Conservation (phyloP, 257 asterid genomes). For the Verbena officinalis region DNA sequence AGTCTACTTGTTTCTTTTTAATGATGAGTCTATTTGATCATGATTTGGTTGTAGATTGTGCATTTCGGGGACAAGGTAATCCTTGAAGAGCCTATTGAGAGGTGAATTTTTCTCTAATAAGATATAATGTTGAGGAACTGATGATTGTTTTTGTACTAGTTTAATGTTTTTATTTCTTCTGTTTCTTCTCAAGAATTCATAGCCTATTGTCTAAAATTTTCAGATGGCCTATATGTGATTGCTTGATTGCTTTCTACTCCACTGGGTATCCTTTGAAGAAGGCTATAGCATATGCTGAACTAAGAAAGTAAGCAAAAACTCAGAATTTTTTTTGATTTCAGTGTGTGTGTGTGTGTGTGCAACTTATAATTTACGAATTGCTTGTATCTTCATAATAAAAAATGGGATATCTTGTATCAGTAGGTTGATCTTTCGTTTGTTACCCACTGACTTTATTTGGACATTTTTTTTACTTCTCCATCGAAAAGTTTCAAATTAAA, state of each 20-base stretch:
- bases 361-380: too few species aligned
- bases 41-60: constrained; percentile 57
- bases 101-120: constrained; percentile 41
- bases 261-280: constrained; percentile 79
- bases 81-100: constrained; percentile 86
- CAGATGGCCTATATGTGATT: constrained; percentile 97
- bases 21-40: constrained; percentile 8
- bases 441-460: too few species aligned
- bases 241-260: constrained; percentile 93
- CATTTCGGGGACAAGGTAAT: constrained; percentile 91
- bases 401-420: too few species aligned
- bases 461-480: too few species aligned
- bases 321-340: neutral
- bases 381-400: too few species aligned
- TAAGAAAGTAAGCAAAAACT: constrained; percentile 68
- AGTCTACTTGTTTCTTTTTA: neutral
- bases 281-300: constrained; percentile 89
- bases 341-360: too few species aligned
- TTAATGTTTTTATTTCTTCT: neutral
- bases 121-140: neutral
- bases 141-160: neutral
- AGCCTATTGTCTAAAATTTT: constrained; percentile 25
- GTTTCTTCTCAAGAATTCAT: neutral
- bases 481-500: too few species aligned
- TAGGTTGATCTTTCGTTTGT: too few species aligned